phyloP scores from a whole-genome alignment of 169 alveolate genomes.

The Eimeria tenella region DNA sequence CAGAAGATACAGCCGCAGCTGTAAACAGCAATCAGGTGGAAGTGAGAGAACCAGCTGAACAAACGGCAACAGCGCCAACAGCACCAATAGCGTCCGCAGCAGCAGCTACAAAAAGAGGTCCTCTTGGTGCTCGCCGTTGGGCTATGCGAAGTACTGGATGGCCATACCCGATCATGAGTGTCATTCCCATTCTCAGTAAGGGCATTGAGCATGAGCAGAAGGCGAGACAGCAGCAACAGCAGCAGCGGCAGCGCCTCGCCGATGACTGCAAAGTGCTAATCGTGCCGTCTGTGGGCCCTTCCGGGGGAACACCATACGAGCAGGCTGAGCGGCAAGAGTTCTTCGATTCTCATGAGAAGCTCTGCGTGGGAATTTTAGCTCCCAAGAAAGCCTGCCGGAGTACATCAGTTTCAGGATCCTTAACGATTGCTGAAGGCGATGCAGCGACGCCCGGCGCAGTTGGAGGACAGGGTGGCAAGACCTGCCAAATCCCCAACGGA shows the following conservation, averaged over 20 bases:
- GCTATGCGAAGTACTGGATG: neutral
- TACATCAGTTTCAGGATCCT: too few relatives aligned
- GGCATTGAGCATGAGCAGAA: constrained; percentile 33
- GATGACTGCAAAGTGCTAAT: too few relatives aligned
- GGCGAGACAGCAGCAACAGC: neutral
- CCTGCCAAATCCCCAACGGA: too few relatives aligned
- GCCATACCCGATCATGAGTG: neutral
- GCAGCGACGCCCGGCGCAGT: neutral
- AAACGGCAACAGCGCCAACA: neutral
- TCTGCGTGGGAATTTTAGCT: too few relatives aligned
- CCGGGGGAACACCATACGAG: too few relatives aligned
- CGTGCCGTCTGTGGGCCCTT: too few relatives aligned
- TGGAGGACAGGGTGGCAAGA: neutral
- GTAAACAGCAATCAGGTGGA: neutral
- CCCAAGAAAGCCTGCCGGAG: too few relatives aligned
- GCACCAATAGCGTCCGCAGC: constrained; percentile 22
- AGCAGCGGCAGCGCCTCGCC: neutral
- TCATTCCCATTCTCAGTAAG: constrained; percentile 1
- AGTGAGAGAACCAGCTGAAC: neutral
- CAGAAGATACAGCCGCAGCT: neutral
- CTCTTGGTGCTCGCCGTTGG: constrained; percentile 22
- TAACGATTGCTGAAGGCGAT: too few relatives aligned
- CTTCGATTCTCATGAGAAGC: too few relatives aligned
- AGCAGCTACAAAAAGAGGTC: neutral
- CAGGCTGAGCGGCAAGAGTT: too few relatives aligned